Base-by-base conservation (phyloP, 1,139 yeast species). In the Taphrina pruni region DNA sequence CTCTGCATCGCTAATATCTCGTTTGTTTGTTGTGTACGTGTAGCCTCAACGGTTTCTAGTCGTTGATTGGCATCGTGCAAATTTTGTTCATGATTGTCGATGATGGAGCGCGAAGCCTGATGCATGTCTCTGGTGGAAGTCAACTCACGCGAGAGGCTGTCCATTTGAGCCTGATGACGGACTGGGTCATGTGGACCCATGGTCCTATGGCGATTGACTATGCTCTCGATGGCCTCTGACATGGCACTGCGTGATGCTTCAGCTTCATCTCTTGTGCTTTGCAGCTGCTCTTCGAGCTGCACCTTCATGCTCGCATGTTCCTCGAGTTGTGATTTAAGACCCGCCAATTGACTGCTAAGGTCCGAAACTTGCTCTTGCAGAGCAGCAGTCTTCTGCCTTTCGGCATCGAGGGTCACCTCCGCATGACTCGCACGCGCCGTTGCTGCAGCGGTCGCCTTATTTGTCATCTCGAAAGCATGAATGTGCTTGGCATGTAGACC, bases 131-230 rank as follows among this genome's bases (percentile, higher is more conserved):
- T 46, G 50, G 52, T 41, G 21, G 39, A 46, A 2, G n/a, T 52
- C 21, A 65, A 55, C 17, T 57, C 58, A 9, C 46, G 57, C 51
- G 21, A 9, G 45, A 65, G 64, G n/a, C 32, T 55, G 26, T 64
- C 61, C 35, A 55, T 14, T 8, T 35, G 38, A 1, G 58, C 41
- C n/a, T 56, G 54, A 57, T 54, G 58, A 6, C 32, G 38, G 11
- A 32, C 43, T 11, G 67, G 67, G 55, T 64, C 56, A 46, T 64
- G 67, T 3, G 67, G 67, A 12, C 67, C 67, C 39, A 54, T 45
- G 38, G 38, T 48, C 20, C 48, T 36, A 6, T 50, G 46, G 7
- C 60, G 69, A 38, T 32, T 26, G 7, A 57, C 20, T 35, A 57
- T 48, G 9, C 51, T 45, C 21, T 14, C 60, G 9, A 60, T 17